Conservation (phyloP, 257 asterid species). For the Misopates orontium region DNA sequence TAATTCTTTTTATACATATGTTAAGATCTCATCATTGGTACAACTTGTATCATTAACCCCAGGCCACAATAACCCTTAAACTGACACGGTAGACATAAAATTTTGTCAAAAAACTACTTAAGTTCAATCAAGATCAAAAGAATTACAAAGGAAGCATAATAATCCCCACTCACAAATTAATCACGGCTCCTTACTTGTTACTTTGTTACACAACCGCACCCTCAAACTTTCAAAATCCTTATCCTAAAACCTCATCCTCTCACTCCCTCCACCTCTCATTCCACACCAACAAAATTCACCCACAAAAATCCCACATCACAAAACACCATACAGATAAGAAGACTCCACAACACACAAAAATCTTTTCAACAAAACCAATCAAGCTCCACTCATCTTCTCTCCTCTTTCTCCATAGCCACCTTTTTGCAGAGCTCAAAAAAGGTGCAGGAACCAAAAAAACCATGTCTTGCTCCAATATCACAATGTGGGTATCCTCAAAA, state of each 20-base stretch:
- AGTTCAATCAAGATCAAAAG: neutral
- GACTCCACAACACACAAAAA: slow-evolving; percentile 19
- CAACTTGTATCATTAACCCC: too few relatives aligned
- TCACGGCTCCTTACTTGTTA: neutral
- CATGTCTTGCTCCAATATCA: slow-evolving; percentile 82
- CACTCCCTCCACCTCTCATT: slow-evolving; percentile 76
- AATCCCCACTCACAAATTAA: too few relatives aligned
- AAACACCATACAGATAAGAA: slow-evolving; percentile 32
- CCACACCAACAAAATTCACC: slow-evolving; percentile 35
- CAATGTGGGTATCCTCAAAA: slow-evolving; percentile 77
- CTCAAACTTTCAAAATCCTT: slow-evolving; percentile 59
- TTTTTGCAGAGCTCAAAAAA: slow-evolving; percentile 26
- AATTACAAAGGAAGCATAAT: neutral
- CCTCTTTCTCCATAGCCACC: slow-evolving; percentile 38
- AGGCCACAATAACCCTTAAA: too few relatives aligned
- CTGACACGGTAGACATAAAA: too few relatives aligned
- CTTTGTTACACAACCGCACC: slow-evolving; percentile 33
- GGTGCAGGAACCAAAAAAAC: slow-evolving; percentile 14
- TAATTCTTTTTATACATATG: too few relatives aligned
- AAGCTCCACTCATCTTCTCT: slow-evolving; percentile 30
- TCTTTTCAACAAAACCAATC: slow-evolving; percentile 21
- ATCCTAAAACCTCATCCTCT: slow-evolving; percentile 81
- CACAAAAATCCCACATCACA: slow-evolving; percentile 35
- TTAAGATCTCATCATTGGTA: too few relatives aligned
- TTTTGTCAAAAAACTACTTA: slow-evolving; percentile 1